phyloP scores from a whole-genome alignment of 1,284 basidiomycete species.

The Moesziomyces sp. region DNA sequence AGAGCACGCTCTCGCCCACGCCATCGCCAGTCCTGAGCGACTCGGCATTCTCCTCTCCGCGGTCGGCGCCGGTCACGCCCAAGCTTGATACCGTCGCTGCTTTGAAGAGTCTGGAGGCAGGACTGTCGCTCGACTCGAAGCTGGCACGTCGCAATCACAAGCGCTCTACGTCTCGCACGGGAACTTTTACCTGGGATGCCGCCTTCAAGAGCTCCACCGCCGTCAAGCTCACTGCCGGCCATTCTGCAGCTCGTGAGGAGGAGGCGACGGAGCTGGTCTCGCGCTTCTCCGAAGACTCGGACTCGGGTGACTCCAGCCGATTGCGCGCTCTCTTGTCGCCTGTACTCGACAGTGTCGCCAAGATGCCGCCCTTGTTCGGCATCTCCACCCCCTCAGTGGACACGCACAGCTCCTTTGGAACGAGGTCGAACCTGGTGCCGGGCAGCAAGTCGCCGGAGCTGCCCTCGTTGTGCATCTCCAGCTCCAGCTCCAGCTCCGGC shows the following conservation, averaged over 20 bases:
- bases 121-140: conserved; percentile 27
- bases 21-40: conserved; percentile 8
- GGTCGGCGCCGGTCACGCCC: conserved; percentile 10
- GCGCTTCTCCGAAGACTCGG: conserved; percentile 24
- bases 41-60: not conserved
- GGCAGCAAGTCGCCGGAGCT: conserved; percentile 17
- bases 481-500: conserved; percentile 15
- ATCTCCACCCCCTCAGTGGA: not conserved
- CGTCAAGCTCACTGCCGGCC: conserved; percentile 24
- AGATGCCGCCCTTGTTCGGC: not conserved
- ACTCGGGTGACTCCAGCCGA: conserved; percentile 9
- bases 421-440: not conserved
- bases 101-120: conserved; percentile 16
- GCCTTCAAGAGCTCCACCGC: conserved; percentile 1
- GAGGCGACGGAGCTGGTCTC: conserved; percentile 7
- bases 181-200: not conserved
- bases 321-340: conserved; percentile 8
- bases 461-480: conserved; percentile 11
- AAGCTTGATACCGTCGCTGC: conserved; percentile 13
- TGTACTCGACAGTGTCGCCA: conserved; percentile 5
- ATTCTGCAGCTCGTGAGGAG: conserved; percentile 3
- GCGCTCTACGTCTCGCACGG: conserved; percentile 12
- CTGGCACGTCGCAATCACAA: conserved; percentile 18
- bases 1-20: conserved; percentile 3
- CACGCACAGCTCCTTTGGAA: not conserved